Evolutionary conservation across 495 filamentous ascomycete species (phyloP), one percentile per base, ranked within the genome.

Genomic region (Xylaria longipes): DNA sequence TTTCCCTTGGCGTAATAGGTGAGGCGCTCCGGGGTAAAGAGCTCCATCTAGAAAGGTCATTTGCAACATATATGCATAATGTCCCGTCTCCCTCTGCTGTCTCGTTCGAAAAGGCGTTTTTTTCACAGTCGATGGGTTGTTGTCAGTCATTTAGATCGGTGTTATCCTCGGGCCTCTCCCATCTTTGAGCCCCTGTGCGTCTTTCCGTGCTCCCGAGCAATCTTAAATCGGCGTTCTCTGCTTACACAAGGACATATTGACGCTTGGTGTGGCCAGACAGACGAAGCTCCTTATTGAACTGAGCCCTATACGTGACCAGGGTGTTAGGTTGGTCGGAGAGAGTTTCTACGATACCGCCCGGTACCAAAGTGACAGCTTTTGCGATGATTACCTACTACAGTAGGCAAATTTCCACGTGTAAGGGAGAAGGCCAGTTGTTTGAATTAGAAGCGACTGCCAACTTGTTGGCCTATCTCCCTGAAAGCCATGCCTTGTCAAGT

Each of bases 391-490:
- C 37, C 4, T 25, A 43, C 41, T 35, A n/a, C n/a, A n/a, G n/a
- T n/a, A n/a, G 45, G 25, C 15, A 65, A 35, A 37, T 6, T 39
- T 41, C 64, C 64, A 67, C 64, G 64, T 67, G 64, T 33, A 43
- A 52, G 46, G 33, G 20, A 22, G 46, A 35, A 22, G n/a, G 45
- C 48, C 29, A 63, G 29, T 25, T 29, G 25, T 71, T 57, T 15
- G 48, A 50, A 66, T 48, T 25, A 52, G 48, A 61, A 64, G 35
- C 43, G 46, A 65, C 54, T 73, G 60, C 70, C n/a, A n/a, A n/a
- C n/a, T n/a, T n/a, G n/a, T n/a, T n/a, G n/a, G n/a, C n/a, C n/a
- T n/a, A n/a, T n/a, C n/a, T n/a, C n/a, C n/a, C n/a, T n/a, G n/a
- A n/a, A n/a, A n/a, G n/a, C n/a, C n/a, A n/a, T n/a, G n/a, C n/a